phyloP scores from a whole-genome alignment of 78 protist species.

The Cavenderia fasciculata region DNA sequence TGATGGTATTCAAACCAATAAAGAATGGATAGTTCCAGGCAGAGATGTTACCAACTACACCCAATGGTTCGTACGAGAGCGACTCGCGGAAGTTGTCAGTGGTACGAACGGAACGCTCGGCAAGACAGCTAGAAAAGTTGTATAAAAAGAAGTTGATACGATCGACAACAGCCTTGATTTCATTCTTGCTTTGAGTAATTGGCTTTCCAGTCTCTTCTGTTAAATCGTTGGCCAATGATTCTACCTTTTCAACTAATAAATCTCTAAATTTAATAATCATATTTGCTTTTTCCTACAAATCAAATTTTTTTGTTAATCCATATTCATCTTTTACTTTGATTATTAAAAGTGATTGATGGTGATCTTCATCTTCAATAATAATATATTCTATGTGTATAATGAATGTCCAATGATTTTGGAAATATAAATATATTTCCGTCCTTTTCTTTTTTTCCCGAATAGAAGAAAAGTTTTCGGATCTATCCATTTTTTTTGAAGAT shows the following conservation, averaged over 20 bases:
- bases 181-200: slow-evolving; percentile 55
- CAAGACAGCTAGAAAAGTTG: not conserved
- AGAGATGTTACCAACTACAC: slow-evolving; percentile 76
- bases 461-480: not conserved
- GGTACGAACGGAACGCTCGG: slow-evolving; percentile 39
- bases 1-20: slow-evolving; percentile 65
- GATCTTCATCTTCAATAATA: not conserved
- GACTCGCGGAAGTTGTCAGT: slow-evolving; percentile 73
- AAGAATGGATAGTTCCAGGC: slow-evolving; percentile 83
- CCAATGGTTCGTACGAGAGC: slow-evolving; percentile 64
- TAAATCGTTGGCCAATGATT: slow-evolving; percentile 33
- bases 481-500: not conserved
- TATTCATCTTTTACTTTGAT: too few species aligned
- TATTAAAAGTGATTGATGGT: too few species aligned
- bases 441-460: not conserved
- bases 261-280: slow-evolving; percentile 68
- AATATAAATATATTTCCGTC: not conserved
- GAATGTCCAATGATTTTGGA: not conserved
- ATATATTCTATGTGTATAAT: not conserved
- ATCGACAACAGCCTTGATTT: slow-evolving; percentile 68
- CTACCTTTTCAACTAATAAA: slow-evolving; percentile 21
- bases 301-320: too few species aligned
- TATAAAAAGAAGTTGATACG: slow-evolving; percentile 68
- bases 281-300: slow-evolving; percentile 14
- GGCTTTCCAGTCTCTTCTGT: slow-evolving; percentile 80